Conservation (phyloP, 331 rosid species). For the Acacia concinna region DNA sequence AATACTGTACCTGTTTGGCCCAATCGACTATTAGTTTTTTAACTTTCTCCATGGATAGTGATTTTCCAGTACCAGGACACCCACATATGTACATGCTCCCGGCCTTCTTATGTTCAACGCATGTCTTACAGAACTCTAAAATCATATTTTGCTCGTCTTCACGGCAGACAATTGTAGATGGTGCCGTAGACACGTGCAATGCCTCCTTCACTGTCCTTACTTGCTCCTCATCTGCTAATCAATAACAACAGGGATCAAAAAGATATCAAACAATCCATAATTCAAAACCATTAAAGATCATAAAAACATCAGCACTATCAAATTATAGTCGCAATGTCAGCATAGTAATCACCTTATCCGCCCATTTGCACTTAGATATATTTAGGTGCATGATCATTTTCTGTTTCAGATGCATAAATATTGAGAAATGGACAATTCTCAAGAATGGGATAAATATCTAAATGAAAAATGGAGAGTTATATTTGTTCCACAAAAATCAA, state of each 20-base stretch:
- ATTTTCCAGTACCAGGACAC: constrained; percentile 90
- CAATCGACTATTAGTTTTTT: constrained; percentile 58
- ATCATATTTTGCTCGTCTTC: constrained; percentile 77
- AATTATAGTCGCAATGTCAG: neutral
- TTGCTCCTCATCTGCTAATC: constrained; percentile 58
- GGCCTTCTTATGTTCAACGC: constrained; percentile 66
- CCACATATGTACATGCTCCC: constrained; percentile 87
- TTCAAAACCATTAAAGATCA: neutral
- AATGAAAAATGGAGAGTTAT: constrained; percentile 74
- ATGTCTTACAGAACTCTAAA: constrained; percentile 65
- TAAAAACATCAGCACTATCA: neutral
- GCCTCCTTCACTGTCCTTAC: constrained; percentile 64
- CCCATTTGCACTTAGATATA: constrained; percentile 3
- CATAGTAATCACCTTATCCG: constrained; percentile 6
- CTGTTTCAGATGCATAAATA: neutral
- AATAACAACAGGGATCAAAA: neutral
- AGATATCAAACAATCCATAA: neutral
- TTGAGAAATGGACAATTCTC: constrained; percentile 80
- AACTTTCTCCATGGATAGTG: constrained; percentile 75
- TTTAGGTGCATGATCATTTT: constrained; percentile 25
- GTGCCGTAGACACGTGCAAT: constrained; percentile 70
- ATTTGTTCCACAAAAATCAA: constrained; percentile 65
- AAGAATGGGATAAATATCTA: constrained; percentile 75
- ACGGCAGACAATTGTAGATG: constrained; percentile 64
- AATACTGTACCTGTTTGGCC: constrained; percentile 56